Conservation (phyloP, 176 grass and related monocot species). For the Musa schizocarpa region DNA sequence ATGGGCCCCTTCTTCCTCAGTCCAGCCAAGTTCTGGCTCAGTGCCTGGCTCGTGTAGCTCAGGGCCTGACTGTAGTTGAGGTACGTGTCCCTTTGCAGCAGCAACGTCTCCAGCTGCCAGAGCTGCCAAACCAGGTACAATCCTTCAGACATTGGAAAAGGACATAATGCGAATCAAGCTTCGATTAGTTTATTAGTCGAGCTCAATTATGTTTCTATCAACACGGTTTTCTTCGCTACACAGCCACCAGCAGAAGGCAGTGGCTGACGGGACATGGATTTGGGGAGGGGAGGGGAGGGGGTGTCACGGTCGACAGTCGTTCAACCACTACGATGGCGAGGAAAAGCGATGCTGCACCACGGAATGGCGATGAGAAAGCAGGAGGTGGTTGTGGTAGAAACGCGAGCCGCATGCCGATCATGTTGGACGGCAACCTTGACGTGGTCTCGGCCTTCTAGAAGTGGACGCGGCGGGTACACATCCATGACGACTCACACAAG, state of each 20-base stretch:
- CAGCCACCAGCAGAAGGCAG: neutral
- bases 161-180: neutral
- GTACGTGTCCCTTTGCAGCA: slow-evolving; percentile 94
- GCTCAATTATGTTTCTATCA: neutral
- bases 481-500: neutral
- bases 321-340: slow-evolving; percentile 25
- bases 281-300: neutral
- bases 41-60: slow-evolving; percentile 87
- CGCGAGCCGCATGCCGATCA: neutral
- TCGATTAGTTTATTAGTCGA: neutral
- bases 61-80: slow-evolving; percentile 87
- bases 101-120: slow-evolving; percentile 91
- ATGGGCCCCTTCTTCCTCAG: slow-evolving; percentile 58
- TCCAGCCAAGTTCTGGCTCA: slow-evolving; percentile 77
- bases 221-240: neutral
- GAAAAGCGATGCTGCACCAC: neutral
- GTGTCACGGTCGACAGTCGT: slow-evolving; percentile 20
- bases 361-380: neutral
- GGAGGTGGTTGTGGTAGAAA: neutral
- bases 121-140: slow-evolving; percentile 40
- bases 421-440: neutral
- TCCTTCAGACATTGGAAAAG: neutral
- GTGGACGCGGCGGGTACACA: neutral
- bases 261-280: slow-evolving; percentile 7
- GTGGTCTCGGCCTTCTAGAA: neutral